Evolutionary conservation across 768 basidiomycete genomes (phyloP).

Genomic region (Scleroderma citrinum): DNA sequence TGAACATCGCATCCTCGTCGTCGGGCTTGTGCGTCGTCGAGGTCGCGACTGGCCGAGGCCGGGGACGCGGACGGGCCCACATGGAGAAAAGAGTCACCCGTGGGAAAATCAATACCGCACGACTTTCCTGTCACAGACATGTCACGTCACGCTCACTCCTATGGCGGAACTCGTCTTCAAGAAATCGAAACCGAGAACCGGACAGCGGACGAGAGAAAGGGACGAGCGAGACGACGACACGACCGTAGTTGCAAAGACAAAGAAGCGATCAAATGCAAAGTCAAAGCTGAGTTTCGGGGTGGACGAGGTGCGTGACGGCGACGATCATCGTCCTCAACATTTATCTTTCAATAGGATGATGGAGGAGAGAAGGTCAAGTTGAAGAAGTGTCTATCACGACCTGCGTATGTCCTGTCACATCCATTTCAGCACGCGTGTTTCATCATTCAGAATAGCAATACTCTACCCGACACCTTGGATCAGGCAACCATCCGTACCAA

Average conservation of each 20-base stretch:
- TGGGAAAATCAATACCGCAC: slow-evolving; percentile 17
- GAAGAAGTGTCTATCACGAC: slow-evolving; percentile 75
- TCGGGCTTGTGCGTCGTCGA: slow-evolving; percentile 22
- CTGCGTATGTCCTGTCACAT: slow-evolving; percentile 32
- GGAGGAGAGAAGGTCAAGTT: slow-evolving; percentile 66
- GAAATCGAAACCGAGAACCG: slow-evolving; percentile 34
- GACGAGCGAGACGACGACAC: slow-evolving; percentile 33
- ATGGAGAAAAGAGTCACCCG: slow-evolving; percentile 18
- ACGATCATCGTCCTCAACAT: no score
- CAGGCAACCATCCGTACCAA: slow-evolving; percentile 50
- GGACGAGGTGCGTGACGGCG: slow-evolving; percentile 55
- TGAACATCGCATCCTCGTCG: slow-evolving; percentile 66
- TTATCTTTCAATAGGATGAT: slow-evolving; percentile 41
- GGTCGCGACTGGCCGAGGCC: slow-evolving; percentile 40
- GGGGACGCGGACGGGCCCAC: slow-evolving; percentile 41
- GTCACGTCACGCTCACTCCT: slow-evolving; percentile 17
- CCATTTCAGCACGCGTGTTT: slow-evolving; percentile 4
- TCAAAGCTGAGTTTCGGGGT: slow-evolving; percentile 74
- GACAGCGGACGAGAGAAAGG: slow-evolving; percentile 34
- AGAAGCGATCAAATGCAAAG: slow-evolving; percentile 62
- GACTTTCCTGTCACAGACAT: slow-evolving; percentile 20
- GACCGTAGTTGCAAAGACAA: slow-evolving; percentile 58
- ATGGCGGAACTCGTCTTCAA: slow-evolving; percentile 38
- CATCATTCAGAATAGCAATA: slow-evolving; percentile 28
- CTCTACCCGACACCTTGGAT: slow-evolving; percentile 43